Conservation (phyloP, 1,284 basidiomycete genomes). For the Ganoderma multipileum region DNA sequence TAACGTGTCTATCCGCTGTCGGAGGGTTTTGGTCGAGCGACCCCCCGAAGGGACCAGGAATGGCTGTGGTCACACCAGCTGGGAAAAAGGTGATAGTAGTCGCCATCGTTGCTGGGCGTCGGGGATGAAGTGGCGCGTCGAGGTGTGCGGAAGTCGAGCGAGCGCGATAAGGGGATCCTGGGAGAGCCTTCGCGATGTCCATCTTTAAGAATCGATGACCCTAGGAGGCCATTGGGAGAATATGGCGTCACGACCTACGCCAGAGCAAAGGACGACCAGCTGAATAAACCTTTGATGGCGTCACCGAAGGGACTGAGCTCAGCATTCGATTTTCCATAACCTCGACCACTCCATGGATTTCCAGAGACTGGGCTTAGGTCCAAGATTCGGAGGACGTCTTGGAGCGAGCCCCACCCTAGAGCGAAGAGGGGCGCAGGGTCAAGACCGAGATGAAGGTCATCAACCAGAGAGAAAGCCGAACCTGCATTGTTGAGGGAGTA, state of each 20-base stretch:
- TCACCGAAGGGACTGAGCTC: neutral
- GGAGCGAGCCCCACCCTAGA: neutral
- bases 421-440: neutral
- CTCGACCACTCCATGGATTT: slow-evolving; percentile 2
- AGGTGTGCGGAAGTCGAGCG: neutral
- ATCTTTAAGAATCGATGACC: neutral
- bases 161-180: neutral
- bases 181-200: neutral
- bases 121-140: neutral
- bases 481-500: neutral
- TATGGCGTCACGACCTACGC: slow-evolving; percentile 7
- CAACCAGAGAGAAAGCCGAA: neutral
- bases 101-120: neutral
- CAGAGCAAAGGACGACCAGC: neutral
- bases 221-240: neutral
- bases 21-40: slow-evolving; percentile 46
- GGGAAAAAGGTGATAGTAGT: slow-evolving; percentile 19
- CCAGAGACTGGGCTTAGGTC: neutral
- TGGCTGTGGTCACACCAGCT: neutral
- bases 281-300: neutral
- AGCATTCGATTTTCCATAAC: neutral
- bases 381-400: neutral
- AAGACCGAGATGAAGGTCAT: neutral
- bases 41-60: slow-evolving; percentile 14
- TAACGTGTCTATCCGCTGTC: slow-evolving; percentile 48